Percentiles rank a stretch among this genome's conserved stretches.
These are phyloP conservation scores for Leersia perrieri DNA, from an alignment of 176 grass and related monocot species.

Conservation along the genomic window DNA sequence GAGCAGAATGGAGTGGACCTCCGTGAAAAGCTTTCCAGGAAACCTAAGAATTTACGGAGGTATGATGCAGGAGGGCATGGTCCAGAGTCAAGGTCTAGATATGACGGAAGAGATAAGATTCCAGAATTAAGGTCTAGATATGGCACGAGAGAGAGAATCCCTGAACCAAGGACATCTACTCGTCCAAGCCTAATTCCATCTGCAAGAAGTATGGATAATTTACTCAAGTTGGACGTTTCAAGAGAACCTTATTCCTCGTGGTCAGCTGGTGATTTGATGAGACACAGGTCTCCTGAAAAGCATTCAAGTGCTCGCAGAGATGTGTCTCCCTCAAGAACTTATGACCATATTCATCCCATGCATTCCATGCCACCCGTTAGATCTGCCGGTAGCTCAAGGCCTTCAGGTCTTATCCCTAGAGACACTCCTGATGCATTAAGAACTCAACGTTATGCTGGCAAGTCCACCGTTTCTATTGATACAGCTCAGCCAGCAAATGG, in stretches of 20 bases:
- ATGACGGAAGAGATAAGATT: slow-evolving; percentile 25
- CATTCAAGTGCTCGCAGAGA: slow-evolving; percentile 32
- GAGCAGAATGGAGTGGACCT: slow-evolving; percentile 57
- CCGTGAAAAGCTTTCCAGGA: slow-evolving; percentile 73
- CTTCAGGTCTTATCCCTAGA: slow-evolving; percentile 48
- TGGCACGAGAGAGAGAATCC: slow-evolving; percentile 30
- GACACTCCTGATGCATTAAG: slow-evolving; percentile 43
- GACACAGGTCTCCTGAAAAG: slow-evolving; percentile 48
- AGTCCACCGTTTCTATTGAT: slow-evolving; percentile 39
- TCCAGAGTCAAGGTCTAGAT: slow-evolving; percentile 46
- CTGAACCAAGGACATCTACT: slow-evolving; percentile 46
- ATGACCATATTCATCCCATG: slow-evolving; percentile 38
- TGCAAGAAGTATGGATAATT: slow-evolving; percentile 57
- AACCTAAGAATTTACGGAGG: slow-evolving; percentile 31
- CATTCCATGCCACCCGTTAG: slow-evolving; percentile 24
- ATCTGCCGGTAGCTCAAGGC: slow-evolving; percentile 37
- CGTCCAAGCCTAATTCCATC: slow-evolving; percentile 41
- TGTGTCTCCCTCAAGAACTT: slow-evolving; percentile 48
- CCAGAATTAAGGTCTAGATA: slow-evolving; percentile 41
- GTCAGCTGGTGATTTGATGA: slow-evolving; percentile 38
- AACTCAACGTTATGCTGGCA: slow-evolving; percentile 36
- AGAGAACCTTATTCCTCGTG: slow-evolving; percentile 46
- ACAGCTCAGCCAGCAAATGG: slow-evolving; percentile 36
- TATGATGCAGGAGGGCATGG: slow-evolving; percentile 38
- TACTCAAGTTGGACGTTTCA: slow-evolving; percentile 39